A percentile compares a stretch with the other conserved stretches of the same genome.
These are phyloP conservation scores for Lactarius evosmus DNA, from an alignment of 768 basidiomycete genomes.

Conservation along the genomic window DNA sequence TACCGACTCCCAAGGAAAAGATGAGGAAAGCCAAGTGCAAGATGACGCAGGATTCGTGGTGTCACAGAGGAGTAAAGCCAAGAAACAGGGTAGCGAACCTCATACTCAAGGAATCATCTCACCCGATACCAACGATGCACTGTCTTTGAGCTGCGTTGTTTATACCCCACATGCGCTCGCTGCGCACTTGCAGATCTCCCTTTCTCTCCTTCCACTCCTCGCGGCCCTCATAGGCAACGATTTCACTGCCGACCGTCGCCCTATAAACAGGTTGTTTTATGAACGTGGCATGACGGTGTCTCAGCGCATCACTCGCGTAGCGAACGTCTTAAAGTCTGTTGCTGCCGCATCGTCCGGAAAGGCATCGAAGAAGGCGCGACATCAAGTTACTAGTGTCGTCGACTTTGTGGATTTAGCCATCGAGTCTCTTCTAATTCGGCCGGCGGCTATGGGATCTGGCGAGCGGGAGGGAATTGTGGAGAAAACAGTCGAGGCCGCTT, in stretches of 20 bases:
- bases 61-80: constrained; percentile 52
- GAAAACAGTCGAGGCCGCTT: constrained; percentile 65
- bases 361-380: constrained; percentile 44
- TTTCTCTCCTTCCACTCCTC: constrained; percentile 70
- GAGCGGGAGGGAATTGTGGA: constrained; percentile 66
- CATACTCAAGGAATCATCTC: constrained; percentile 46
- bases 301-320: constrained; percentile 67
- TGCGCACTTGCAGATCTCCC: constrained; percentile 60
- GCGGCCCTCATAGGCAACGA: constrained; percentile 82
- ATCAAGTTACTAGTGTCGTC: constrained; percentile 66
- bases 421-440: constrained; percentile 52
- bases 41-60: constrained; percentile 57
- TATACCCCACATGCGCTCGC: constrained; percentile 65
- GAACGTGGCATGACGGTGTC: constrained; percentile 51
- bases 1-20: constrained; percentile 32
- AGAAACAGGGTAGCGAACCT: constrained; percentile 38
- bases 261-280: constrained; percentile 62
- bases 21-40: constrained; percentile 33
- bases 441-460: constrained; percentile 50
- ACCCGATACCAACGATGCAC: constrained; percentile 40
- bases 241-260: constrained; percentile 48
- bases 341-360: constrained; percentile 44
- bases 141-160: constrained; percentile 52
- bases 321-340: constrained; percentile 53
- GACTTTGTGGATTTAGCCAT: constrained; percentile 73